Evolutionary conservation across 768 basidiomycete genomes (phyloP).

Genomic region (Boletellus sp.): DNA sequence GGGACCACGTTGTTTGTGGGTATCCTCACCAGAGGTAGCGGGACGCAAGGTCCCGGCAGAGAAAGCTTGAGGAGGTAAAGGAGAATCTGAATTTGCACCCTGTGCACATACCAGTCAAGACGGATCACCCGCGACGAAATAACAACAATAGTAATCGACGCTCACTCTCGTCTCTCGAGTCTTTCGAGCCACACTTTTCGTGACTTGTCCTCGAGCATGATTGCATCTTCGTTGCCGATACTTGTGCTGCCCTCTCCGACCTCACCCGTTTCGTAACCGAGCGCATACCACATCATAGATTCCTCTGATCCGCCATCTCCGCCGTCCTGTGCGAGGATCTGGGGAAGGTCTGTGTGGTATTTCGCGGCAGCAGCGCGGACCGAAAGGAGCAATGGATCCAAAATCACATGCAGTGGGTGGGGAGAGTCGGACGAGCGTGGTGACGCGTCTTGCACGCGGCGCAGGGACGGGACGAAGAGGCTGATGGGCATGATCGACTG

Average conservation of each 20-base stretch:
- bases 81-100: constrained; percentile 73
- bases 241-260: constrained; percentile 27
- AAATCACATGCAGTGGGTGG: constrained; percentile 54
- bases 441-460: constrained; percentile 41
- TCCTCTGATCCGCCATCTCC: constrained; percentile 66
- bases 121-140: background rate
- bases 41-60: constrained; percentile 43
- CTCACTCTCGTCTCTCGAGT: constrained; percentile 67
- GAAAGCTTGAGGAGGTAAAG: constrained; percentile 64
- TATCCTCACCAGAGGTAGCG: constrained; percentile 29
- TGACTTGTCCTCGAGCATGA: constrained; percentile 49
- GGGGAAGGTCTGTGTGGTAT: constrained; percentile 61
- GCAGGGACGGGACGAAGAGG: constrained; percentile 52
- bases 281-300: constrained; percentile 72
- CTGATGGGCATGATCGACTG: constrained; percentile 72
- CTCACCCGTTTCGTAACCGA: constrained; percentile 51
- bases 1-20: constrained; percentile 23
- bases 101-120: constrained; percentile 27
- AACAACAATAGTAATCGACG: constrained; percentile 20
- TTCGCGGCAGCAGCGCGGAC: constrained; percentile 52
- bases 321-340: constrained; percentile 54
- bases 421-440: constrained; percentile 29
- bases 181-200: constrained; percentile 54
- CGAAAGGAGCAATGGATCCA: constrained; percentile 65
- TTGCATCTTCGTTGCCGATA: constrained; percentile 17